Evolutionary conservation across 306 rosid genomes (phyloP), one percentile per base, ranked within the genome.

Genomic region (Lithocarpus polystachyus): DNA sequence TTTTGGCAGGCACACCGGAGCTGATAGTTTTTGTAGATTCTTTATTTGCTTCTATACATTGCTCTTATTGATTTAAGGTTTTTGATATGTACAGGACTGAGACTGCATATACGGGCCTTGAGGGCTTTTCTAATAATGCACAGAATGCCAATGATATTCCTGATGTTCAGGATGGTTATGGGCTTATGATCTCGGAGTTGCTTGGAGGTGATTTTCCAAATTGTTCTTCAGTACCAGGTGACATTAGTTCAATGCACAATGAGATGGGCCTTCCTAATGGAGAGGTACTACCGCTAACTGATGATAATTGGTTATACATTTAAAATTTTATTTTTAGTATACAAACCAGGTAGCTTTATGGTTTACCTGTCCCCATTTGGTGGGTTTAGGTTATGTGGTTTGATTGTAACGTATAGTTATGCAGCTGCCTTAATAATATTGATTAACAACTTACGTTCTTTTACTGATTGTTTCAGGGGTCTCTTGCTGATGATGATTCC

Each of bases 161-260:
- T 73, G 95, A 92, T 84, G 91, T 77, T 82, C 99, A 91, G 85
- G 97, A 94, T 81, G 97, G 99, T 77, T 91, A 92, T 81, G 97
- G 99, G 64, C 89, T 94, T 68, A 90, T 92, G 96, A 87, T 94
- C 83, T 94, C 98, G 1, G 99, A 92, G 82, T 84, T 92, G 81
- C 91, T 92, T 65, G 99, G 77, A 78, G 59, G 87, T 68, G 99
- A 94, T 82, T 92, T 92, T 76, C 45, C 99, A 11, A 85, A 81
- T 87, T 94, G 99, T 79, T 87, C 95, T 61, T 82, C 99, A 1
- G 97, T 91, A 62, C 84, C 92, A 5, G 93, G 70, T 60, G 91
- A 91, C 80, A 86, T 92, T 52, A 87, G 84, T 79, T 80, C 97
- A 74, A 86, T 94, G 75, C 92, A 89, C 83, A 87, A 78, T 53